Conservation (phyloP, 2,329 filamentous ascomycete species). For the Phaeoacremonium minimum region DNA sequence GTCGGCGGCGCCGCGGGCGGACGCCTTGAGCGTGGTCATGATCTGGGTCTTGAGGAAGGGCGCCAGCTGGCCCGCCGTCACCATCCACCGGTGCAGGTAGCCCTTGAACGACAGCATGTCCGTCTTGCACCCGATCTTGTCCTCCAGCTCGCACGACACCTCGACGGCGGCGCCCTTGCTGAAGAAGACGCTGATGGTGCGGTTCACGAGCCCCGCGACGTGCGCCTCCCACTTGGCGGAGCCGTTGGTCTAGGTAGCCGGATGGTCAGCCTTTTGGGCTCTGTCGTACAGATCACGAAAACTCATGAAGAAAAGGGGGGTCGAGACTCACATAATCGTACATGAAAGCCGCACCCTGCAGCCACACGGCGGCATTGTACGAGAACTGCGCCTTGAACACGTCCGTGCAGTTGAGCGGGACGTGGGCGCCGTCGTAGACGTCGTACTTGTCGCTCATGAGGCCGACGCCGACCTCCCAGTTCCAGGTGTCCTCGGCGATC, state of each 20-base stretch:
- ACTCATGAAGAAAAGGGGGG: no score
- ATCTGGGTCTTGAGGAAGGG: constrained; percentile 39
- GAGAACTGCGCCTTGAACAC: constrained; percentile 55
- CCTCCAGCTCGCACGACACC: constrained; percentile 48
- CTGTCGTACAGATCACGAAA: no score
- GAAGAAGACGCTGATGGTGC: constrained; percentile 25
- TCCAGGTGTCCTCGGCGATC: constrained; percentile 46
- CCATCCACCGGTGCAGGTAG: constrained; percentile 46
- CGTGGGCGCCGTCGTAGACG: constrained; percentile 54
- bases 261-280: constrained; percentile 4
- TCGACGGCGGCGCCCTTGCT: constrained; percentile 34
- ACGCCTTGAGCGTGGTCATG: constrained; percentile 35
- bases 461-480: constrained; percentile 41
- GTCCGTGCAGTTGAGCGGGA: constrained; percentile 47
- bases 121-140: constrained; percentile 44
- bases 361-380: constrained; percentile 55
- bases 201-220: constrained; percentile 41
- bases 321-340: constrained; percentile 48
- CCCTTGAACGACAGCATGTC: constrained; percentile 59
- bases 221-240: constrained; percentile 46
- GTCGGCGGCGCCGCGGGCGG: constrained; percentile 40
- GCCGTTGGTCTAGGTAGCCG: constrained; percentile 35
- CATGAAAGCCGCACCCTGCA: constrained; percentile 59
- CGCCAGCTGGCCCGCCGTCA: constrained; percentile 41
- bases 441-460: constrained; percentile 51